phyloP scores from a whole-genome alignment of 1,284 basidiomycete species.

The Rhodofomes roseus region DNA sequence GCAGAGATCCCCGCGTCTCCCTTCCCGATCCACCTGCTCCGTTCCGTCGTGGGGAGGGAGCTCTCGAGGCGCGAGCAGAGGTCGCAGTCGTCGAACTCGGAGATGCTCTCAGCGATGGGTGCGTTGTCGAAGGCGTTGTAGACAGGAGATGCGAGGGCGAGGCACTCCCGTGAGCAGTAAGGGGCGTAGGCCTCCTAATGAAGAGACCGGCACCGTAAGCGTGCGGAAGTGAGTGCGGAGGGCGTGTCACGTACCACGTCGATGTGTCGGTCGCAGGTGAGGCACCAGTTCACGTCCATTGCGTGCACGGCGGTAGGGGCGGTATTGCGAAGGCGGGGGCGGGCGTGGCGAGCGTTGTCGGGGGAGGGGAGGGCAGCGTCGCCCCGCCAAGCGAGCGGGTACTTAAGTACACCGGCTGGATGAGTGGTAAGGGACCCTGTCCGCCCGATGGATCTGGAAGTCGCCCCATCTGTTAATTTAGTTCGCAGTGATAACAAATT shows the following conservation, averaged over 20 bases:
- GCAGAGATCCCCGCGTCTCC: constrained; percentile 31
- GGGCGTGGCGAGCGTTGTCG: constrained; percentile 7
- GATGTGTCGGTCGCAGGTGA: constrained; percentile 52
- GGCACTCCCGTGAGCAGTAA: constrained; percentile 57
- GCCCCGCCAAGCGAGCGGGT: neutral
- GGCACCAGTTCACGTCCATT: constrained; percentile 69
- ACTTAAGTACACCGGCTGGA: neutral
- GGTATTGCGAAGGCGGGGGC: constrained; percentile 6
- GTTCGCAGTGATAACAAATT: constrained; percentile 1
- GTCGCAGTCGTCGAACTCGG: constrained; percentile 14
- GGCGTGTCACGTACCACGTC: constrained; percentile 35
- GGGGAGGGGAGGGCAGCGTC: neutral
- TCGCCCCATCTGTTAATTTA: constrained; percentile 1
- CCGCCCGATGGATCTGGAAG: neutral
- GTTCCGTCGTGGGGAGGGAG: constrained; percentile 6
- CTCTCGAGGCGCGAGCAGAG: constrained; percentile 6
- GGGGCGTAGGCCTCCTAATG: constrained; percentile 40
- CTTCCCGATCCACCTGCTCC: constrained; percentile 27
- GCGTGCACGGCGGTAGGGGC: constrained; percentile 5
- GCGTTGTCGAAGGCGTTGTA: constrained; percentile 14
- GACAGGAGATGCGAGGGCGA: constrained; percentile 20
- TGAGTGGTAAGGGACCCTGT: neutral
- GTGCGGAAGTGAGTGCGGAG: constrained; percentile 1
- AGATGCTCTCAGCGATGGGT: constrained; percentile 11
- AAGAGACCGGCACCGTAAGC: constrained; percentile 10